These are phyloP conservation scores for Didymella pinodella DNA, from an alignment of 2,329 filamentous ascomycete genomes.

Conservation along the genomic window DNA sequence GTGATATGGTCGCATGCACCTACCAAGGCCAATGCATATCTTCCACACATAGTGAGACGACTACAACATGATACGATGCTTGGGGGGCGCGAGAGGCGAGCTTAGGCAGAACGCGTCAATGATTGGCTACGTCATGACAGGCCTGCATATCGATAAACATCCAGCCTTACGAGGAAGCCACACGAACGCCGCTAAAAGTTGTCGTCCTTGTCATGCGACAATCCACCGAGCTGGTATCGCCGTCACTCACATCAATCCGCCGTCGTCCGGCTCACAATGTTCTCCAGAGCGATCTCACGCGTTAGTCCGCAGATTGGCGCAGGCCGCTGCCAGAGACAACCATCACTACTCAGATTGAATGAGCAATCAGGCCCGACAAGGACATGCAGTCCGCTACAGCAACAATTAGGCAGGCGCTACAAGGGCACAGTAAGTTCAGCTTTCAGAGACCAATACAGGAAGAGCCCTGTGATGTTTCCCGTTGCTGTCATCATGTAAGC, in stretches of 20 bases:
- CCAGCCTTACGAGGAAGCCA: slow-evolving; percentile 41
- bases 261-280: slow-evolving; percentile 43
- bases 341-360: slow-evolving; percentile 28
- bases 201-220: slow-evolving; percentile 29
- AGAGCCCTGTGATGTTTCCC: slow-evolving; percentile 53
- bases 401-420: slow-evolving; percentile 40
- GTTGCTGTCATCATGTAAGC: slow-evolving; percentile 43
- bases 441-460: slow-evolving; percentile 46
- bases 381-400: slow-evolving; percentile 38
- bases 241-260: slow-evolving; percentile 25
- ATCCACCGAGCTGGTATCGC: slow-evolving; percentile 25
- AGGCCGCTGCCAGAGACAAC: slow-evolving; percentile 38
- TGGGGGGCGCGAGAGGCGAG: slow-evolving; percentile 9
- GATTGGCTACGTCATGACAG: slow-evolving; percentile 47
- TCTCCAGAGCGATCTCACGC: slow-evolving; percentile 45
- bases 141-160: slow-evolving; percentile 13
- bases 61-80: slow-evolving; percentile 31
- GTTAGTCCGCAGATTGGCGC: slow-evolving; percentile 33
- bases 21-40: slow-evolving; percentile 71
- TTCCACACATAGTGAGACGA: slow-evolving; percentile 67
- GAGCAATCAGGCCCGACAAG: slow-evolving; percentile 33
- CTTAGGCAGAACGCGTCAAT: slow-evolving; percentile 28
- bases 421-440: slow-evolving; percentile 36
- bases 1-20: slow-evolving; percentile 31
- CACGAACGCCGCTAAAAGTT: slow-evolving; percentile 41